Conservation (phyloP, 306 rosid genomes). For the Benincasa hispida region DNA sequence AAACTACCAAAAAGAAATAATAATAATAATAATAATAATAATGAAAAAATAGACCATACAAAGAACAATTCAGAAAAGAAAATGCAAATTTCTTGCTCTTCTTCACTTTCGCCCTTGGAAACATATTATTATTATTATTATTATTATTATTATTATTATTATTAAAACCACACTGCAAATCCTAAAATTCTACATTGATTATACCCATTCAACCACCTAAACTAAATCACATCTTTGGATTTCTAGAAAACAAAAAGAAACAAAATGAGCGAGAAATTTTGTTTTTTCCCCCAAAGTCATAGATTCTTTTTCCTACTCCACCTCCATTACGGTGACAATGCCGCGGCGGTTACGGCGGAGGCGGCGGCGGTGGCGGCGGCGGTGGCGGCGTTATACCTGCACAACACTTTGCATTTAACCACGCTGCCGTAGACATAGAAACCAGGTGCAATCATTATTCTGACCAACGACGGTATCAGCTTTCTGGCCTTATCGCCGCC, state of each 20-base stretch:
- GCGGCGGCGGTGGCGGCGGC: conserved; percentile 5
- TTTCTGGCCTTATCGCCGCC: conserved; percentile 51
- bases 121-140: background rate
- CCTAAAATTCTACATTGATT: background rate
- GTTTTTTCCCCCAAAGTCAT: too few relatives aligned
- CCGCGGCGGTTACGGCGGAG: background rate
- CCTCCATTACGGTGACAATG: background rate
- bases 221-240: background rate
- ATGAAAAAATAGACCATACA: background rate
- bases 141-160: background rate
- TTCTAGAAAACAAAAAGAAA: too few relatives aligned
- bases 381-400: conserved; percentile 45
- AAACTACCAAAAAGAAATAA: background rate
- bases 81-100: background rate
- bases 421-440: conserved; percentile 75
- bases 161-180: background rate
- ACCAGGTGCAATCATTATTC: conserved; percentile 90
- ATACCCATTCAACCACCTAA: background rate
- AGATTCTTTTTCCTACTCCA: background rate
- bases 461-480: conserved; percentile 46
- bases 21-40: too few relatives aligned
- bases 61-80: background rate
- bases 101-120: too few relatives aligned
- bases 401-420: conserved; percentile 78
- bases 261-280: background rate